These are phyloP conservation scores for Stephanodiscus triporus DNA, from an alignment of 108 stramenopile species.

Conservation along the genomic window DNA sequence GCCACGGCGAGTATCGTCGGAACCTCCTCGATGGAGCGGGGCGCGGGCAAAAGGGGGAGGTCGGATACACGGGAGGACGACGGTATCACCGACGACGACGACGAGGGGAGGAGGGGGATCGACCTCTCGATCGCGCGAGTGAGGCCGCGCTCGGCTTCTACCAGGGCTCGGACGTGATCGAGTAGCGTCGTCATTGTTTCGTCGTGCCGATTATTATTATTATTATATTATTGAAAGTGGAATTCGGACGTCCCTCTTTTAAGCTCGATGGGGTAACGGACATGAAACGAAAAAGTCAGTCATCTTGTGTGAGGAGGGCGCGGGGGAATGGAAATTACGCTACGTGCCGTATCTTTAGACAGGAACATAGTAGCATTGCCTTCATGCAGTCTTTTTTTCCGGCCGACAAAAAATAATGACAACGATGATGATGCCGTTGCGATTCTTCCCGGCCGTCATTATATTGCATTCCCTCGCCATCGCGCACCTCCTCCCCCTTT, in stretches of 20 bases:
- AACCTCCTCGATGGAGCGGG: constrained; percentile 59
- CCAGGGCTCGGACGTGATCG: constrained; percentile 54
- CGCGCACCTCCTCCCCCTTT: neutral
- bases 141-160: constrained; percentile 72
- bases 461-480: neutral
- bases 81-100: constrained; percentile 9
- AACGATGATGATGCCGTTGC: neutral
- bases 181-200: constrained; percentile 25
- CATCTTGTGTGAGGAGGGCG: too few species aligned
- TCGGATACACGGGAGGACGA: constrained; percentile 22
- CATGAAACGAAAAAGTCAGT: too few species aligned
- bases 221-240: too few species aligned
- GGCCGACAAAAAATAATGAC: too few species aligned
- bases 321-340: too few species aligned
- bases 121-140: constrained; percentile 67
- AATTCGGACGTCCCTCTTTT: too few species aligned
- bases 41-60: constrained; percentile 61
- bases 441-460: neutral
- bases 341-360: too few species aligned
- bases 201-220: too few species aligned
- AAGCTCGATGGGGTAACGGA: too few species aligned
- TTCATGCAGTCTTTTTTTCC: too few species aligned
- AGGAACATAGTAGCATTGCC: too few species aligned
- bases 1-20: constrained; percentile 70
- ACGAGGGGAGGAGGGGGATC: constrained; percentile 31